phyloP scores from a whole-genome alignment of 345 rosid genomes.

The Syzygium aqueum region DNA sequence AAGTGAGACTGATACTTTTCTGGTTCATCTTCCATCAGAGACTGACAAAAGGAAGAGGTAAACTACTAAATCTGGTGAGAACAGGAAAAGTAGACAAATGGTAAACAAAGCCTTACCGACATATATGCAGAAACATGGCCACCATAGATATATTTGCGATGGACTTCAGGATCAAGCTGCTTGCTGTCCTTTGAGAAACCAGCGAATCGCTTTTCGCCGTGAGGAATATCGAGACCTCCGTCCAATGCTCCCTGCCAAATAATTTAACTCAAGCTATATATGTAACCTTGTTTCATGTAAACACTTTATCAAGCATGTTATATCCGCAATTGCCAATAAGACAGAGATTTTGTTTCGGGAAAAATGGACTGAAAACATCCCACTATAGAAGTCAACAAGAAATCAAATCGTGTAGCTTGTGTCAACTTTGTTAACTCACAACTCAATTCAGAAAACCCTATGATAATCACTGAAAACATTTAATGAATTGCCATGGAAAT shows the following conservation, averaged over 20 bases:
- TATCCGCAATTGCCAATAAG: neutral
- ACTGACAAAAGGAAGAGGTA: conserved; percentile 12
- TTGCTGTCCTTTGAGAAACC: conserved; percentile 60
- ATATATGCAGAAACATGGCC: conserved; percentile 76
- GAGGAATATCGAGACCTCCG: conserved; percentile 85
- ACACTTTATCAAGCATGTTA: neutral
- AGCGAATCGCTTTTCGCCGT: conserved; percentile 83
- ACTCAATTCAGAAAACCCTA: neutral
- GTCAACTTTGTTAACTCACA: neutral
- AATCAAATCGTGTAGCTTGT: neutral
- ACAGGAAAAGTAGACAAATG: neutral
- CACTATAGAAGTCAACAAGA: neutral
- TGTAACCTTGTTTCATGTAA: neutral
- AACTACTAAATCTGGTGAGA: neutral
- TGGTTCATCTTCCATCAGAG: conserved; percentile 52
- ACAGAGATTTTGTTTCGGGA: neutral
- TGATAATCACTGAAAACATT: neutral
- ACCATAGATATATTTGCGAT: conserved; percentile 67
- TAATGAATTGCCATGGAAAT: neutral
- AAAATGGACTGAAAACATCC: neutral
- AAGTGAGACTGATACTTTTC: conserved; percentile 70
- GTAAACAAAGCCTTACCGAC: conserved; percentile 26
- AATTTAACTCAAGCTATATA: neutral
- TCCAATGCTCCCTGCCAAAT: conserved; percentile 65
- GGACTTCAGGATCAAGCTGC: conserved; percentile 74